A percentile compares a stretch with the other conserved stretches of the same genome.
Conservation (phyloP, 345 rosid species). For the Sapria himalayana region DNA sequence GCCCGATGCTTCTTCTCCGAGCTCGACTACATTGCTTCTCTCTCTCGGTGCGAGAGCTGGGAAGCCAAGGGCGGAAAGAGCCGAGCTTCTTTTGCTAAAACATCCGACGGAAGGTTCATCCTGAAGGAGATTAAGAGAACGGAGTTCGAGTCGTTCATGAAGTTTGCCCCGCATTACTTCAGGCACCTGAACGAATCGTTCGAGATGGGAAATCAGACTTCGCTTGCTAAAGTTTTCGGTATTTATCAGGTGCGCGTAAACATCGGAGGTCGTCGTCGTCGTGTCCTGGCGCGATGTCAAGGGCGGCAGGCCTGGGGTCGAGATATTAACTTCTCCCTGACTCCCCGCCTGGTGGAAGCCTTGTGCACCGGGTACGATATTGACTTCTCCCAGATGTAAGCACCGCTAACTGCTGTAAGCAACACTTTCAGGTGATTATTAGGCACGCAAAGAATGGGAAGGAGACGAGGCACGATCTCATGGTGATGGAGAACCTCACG, state of each 20-base stretch:
- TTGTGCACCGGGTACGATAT: no score
- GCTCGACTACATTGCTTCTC: constrained; percentile 63
- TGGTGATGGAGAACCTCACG: constrained; percentile 96
- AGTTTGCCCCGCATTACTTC: constrained; percentile 62
- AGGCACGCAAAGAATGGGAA: constrained; percentile 64
- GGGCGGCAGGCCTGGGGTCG: no score
- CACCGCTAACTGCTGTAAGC: no score
- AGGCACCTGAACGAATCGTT: constrained; percentile 63
- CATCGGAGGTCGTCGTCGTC: no score
- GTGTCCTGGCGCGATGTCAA: no score
- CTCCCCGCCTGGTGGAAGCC: no score
- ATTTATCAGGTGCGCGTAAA: constrained; percentile 89
- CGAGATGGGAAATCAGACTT: constrained; percentile 65
- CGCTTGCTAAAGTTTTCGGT: constrained; percentile 90
- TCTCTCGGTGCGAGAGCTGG: constrained; percentile 78
- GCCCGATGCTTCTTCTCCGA: constrained; percentile 49
- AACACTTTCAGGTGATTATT: constrained; percentile 55
- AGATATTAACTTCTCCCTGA: no score
- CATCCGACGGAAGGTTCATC: constrained; percentile 68
- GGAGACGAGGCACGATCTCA: constrained; percentile 65
- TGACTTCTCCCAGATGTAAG: no score
- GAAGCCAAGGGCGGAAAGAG: constrained; percentile 98
- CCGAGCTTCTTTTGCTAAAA: constrained; percentile 69
- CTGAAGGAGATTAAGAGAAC: constrained; percentile 90
- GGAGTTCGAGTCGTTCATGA: constrained; percentile 71